Base-by-base conservation (phyloP, 1,139 yeast species). In the Zygosaccharomyces pseudobailii region DNA sequence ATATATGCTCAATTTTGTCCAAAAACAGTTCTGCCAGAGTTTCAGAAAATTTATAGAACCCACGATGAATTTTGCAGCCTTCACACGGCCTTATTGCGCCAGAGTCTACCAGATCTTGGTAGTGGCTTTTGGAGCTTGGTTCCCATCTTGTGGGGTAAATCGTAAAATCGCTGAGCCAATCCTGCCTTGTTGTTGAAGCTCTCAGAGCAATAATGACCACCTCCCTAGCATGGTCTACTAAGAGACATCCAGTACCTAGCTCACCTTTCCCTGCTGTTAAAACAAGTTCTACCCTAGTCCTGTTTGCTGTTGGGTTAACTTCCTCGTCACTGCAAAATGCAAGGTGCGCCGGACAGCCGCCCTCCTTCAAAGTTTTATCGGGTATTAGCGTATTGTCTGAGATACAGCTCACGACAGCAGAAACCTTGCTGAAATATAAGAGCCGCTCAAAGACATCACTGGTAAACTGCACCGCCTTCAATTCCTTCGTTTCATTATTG, bases 21-120 rank as follows among this genome's bases (percentile, higher is more conserved):
- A 71, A 58, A 46, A 73, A 69, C 13, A 62, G 65, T 8, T 61
- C 66, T 36, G 75, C 68, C 50, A 75, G 69, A 36, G 74, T 72
- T 46, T 63, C 63, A 19, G 73, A 48, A 47, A 77, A 74, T 3
- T 72, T 68, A 37, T 66, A 61, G 43, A 82, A 80, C 0, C 92
- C 90, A 44, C 71, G 66, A 61, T 84, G 90, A 13, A 81, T 79
- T 37, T 62, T 63, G 60, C 90, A 83, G 6, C 68, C 71, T 8
- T 61, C 57, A 60, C 87, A 80, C 31, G 50, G 22, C 51, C 53
- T 40, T 47, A 65, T 46, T 23, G 43, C 37, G 0, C 62, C 63
- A 3, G 43, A n/a, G 10, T 51, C 45, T 51, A 70, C 52, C 40
- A 60, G 41, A 20, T 57, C 45, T 25, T 48, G 32, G 44, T 64